Evolutionary conservation across 306 rosid genomes (phyloP), one percentile per base, ranked within the genome.

Genomic region (Benincasa hispida): DNA sequence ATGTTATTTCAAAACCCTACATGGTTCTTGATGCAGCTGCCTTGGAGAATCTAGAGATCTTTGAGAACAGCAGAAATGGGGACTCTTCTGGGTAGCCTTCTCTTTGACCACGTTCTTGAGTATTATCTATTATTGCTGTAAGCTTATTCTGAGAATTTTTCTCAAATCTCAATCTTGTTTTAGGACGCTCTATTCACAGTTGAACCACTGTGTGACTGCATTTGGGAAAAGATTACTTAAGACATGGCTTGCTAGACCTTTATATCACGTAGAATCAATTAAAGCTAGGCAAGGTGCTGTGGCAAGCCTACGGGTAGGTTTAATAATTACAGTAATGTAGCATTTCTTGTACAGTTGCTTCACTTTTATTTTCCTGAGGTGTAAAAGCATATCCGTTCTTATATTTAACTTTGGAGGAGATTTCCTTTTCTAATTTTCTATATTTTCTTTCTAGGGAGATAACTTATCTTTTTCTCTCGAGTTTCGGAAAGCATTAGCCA

Each of bases 21-120:
- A 82, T 94, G 96, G 88, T 94, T 85, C 95, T 94, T 82, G 97
- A 94, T 80, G 92, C 97, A 39, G 92, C 94, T 77, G 96, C 97
- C 75, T 5, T 94, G 50, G 98, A 94, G 87, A 94, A 89, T 81
- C 98, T 94, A 83, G 98, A 94, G 85, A 87, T 94, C 77, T 94
- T 94, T 83, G 91, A 94, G 83, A 91, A 94, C 82, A 86, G 88
- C 88, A 86, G 91, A 85, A 89, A 94, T 75, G 97, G 97, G 81
- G 96, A 76, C 83, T 88, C 93, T 48, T 82, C 90, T 13, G 99
- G 99, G 99, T 94, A 94, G 79, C 27, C 54, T 77, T 87, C 5
- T 82, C 48, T 42, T 45, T 47, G 39, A 45, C 11, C 75, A 50
- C 5, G 8, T 74, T 77, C 15, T 77, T 28, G 1, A 47, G 15